Percentiles rank a stretch among this genome's conserved stretches.
These are phyloP conservation scores for Graphiopsis chlorocephala DNA, from an alignment of 2,329 filamentous ascomycete species.

Conservation along the genomic window DNA sequence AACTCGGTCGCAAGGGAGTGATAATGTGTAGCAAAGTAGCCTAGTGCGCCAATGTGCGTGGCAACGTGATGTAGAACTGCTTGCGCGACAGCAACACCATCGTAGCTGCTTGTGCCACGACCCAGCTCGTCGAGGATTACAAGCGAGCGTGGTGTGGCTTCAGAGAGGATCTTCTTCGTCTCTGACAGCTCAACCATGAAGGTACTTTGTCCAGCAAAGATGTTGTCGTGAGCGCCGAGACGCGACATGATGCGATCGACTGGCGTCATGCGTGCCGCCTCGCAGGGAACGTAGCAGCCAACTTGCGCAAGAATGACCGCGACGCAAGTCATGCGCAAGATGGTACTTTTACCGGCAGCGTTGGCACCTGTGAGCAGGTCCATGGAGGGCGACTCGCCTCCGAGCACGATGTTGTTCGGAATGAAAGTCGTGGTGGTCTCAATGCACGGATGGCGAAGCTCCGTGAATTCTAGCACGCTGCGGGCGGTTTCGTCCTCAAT, in stretches of 20 bases:
- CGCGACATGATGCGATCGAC: slow-evolving; percentile 98
- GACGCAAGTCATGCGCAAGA: slow-evolving; percentile 93
- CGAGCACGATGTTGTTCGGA: slow-evolving; percentile 86
- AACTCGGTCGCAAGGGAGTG: slow-evolving; percentile 93
- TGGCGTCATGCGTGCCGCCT: slow-evolving; percentile 78
- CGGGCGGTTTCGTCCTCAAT: slow-evolving; percentile 68
- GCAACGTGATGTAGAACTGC: slow-evolving; percentile 96
- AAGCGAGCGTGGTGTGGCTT: slow-evolving; percentile 88
- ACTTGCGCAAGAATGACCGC: slow-evolving; percentile 98
- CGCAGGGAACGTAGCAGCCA: slow-evolving; percentile 85
- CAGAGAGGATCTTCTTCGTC: slow-evolving; percentile 94
- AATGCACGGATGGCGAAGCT: slow-evolving; percentile 94
- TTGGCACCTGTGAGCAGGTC: slow-evolving; percentile 93
- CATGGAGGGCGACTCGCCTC: slow-evolving; percentile 77
- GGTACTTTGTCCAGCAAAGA: slow-evolving; percentile 94
- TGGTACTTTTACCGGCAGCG: slow-evolving; percentile 93
- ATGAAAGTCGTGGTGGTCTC: slow-evolving; percentile 89
- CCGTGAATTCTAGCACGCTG: slow-evolving; percentile 85
- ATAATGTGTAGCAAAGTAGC: slow-evolving; percentile 98
- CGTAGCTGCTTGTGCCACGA: slow-evolving; percentile 90
- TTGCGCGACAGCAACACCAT: slow-evolving; percentile 94
- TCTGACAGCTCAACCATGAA: slow-evolving; percentile 98
- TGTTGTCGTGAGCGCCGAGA: slow-evolving; percentile 96
- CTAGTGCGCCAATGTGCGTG: slow-evolving; percentile 85
- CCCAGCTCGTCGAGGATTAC: slow-evolving; percentile 97